Evolutionary conservation across 2,329 filamentous ascomycete species (phyloP).

Genomic region (Epichloe gansuensis): DNA sequence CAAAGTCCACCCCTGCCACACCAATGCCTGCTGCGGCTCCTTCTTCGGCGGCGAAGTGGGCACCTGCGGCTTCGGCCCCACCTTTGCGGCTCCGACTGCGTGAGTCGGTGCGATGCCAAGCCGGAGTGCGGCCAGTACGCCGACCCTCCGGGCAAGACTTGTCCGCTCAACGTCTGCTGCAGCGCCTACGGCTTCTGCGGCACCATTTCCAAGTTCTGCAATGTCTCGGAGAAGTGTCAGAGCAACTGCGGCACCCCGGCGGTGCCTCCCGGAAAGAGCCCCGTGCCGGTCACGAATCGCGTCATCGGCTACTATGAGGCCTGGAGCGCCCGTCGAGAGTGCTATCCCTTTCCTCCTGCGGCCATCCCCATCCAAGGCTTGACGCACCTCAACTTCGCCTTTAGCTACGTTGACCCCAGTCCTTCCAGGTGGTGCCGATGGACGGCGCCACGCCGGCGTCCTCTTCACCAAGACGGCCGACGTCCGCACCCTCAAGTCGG

Average conservation of each 20-base stretch:
- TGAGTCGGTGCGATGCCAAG: slow-evolving; percentile 10
- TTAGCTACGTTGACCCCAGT: slow-evolving; percentile 13
- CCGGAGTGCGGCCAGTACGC: slow-evolving; percentile 21
- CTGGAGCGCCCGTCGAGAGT: slow-evolving; percentile 4
- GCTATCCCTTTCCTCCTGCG: neutral
- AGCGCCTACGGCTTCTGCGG: slow-evolving; percentile 8
- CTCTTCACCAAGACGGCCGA: neutral
- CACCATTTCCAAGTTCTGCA: neutral
- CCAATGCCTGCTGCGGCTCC: neutral
- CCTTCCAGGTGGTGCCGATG: slow-evolving; percentile 15
- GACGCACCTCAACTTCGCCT: slow-evolving; percentile 15
- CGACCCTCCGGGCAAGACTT: slow-evolving; percentile 10
- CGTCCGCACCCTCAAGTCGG: slow-evolving; percentile 9
- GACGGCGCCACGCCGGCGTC: slow-evolving; percentile 3
- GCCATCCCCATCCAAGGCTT: neutral
- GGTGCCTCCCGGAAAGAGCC: too few species aligned
- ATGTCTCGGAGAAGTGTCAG: neutral
- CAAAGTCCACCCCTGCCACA: neutral
- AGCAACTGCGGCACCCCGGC: too few species aligned
- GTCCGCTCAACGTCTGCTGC: slow-evolving; percentile 25
- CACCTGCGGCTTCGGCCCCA: neutral
- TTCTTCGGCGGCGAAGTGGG: neutral
- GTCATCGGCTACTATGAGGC: slow-evolving; percentile 13
- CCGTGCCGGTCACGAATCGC: neutral
- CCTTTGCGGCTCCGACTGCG: slow-evolving; percentile 2